These are phyloP conservation scores for Alisma plantagoaquatica DNA, from an alignment of 106 monocot species.

Conservation along the genomic window DNA sequence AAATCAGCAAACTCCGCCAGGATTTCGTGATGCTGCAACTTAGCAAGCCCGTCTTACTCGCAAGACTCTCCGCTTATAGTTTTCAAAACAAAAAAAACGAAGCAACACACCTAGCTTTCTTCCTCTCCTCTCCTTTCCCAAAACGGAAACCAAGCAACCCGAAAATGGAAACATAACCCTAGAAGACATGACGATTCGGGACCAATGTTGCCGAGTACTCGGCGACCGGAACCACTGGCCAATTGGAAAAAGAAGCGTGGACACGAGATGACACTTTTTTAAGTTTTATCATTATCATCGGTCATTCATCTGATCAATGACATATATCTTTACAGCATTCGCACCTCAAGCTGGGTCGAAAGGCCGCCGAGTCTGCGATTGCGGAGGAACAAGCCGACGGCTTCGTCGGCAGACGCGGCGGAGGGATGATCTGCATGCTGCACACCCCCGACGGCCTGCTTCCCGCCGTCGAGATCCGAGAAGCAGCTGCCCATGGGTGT, in stretches of 20 bases:
- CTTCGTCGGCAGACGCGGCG: slow-evolving; percentile 6
- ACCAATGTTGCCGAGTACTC: not conserved
- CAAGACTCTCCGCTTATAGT: too few relatives aligned
- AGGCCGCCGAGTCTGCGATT: slow-evolving; percentile 3
- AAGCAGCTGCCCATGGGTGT: slow-evolving; percentile 14
- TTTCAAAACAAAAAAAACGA: too few relatives aligned
- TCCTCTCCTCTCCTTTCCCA: too few relatives aligned
- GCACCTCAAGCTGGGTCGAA: slow-evolving; percentile 12
- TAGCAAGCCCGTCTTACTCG: too few relatives aligned
- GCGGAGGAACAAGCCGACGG: slow-evolving; percentile 8
- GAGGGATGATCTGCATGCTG: too few relatives aligned
- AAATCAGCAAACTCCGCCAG: too few relatives aligned
- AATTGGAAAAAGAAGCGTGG: not conserved
- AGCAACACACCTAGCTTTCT: too few relatives aligned
- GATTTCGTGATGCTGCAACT: too few relatives aligned
- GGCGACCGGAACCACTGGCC: not conserved
- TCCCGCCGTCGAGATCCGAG: slow-evolving; percentile 11
- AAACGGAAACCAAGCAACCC: too few relatives aligned
- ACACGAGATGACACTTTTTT: not conserved
- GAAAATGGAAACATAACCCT: not conserved
- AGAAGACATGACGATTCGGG: not conserved
- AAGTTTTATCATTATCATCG: too few relatives aligned
- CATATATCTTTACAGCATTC: too few relatives aligned
- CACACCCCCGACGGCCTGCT: slow-evolving; percentile 10
- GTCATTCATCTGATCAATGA: too few relatives aligned